These are phyloP conservation scores for Candida pseudoglaebosa DNA, from an alignment of 805 yeast species.

Conservation along the genomic window DNA sequence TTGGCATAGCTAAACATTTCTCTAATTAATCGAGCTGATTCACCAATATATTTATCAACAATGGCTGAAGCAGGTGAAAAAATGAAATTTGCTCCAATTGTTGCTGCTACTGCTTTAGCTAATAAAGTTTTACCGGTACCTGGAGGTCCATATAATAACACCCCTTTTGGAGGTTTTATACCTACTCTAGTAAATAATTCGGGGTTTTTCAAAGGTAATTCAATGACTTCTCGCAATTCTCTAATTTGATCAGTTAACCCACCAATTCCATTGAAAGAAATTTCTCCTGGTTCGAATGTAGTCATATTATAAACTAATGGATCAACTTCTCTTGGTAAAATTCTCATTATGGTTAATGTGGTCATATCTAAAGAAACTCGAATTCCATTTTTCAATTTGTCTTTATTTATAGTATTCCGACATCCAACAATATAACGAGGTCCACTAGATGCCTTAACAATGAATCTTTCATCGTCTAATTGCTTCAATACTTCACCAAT, in stretches of 20 bases:
- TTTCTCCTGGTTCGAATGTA: conserved; percentile 95
- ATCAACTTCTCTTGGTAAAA: conserved; percentile 95
- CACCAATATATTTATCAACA: conserved; percentile 97
- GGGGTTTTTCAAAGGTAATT: conserved; percentile 93
- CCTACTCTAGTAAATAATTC: conserved; percentile 95
- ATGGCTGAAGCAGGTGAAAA: conserved; percentile 98
- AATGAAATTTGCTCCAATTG: conserved; percentile 95
- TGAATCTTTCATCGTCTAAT: conserved; percentile 88
- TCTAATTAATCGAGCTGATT: conserved; percentile 91
- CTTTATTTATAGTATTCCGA: conserved; percentile 85
- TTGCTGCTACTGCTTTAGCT: conserved; percentile 98
- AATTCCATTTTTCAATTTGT: conserved; percentile 83
- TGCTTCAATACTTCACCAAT: conserved; percentile 96
- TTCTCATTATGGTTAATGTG: conserved; percentile 94
- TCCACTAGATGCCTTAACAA: conserved; percentile 94
- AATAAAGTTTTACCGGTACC: conserved; percentile 96
- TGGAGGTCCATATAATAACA: conserved; percentile 93
- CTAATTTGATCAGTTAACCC: conserved; percentile 94
- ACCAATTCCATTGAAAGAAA: conserved; percentile 92
- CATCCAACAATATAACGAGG: conserved; percentile 98
- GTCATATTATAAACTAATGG: conserved; percentile 98
- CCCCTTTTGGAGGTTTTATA: conserved; percentile 98
- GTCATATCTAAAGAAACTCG: conserved; percentile 98
- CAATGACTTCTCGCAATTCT: conserved; percentile 96
- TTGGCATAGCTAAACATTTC: conserved; percentile 98